phyloP scores from a whole-genome alignment of 2,329 filamentous ascomycete species.

The Knufia petricola region DNA sequence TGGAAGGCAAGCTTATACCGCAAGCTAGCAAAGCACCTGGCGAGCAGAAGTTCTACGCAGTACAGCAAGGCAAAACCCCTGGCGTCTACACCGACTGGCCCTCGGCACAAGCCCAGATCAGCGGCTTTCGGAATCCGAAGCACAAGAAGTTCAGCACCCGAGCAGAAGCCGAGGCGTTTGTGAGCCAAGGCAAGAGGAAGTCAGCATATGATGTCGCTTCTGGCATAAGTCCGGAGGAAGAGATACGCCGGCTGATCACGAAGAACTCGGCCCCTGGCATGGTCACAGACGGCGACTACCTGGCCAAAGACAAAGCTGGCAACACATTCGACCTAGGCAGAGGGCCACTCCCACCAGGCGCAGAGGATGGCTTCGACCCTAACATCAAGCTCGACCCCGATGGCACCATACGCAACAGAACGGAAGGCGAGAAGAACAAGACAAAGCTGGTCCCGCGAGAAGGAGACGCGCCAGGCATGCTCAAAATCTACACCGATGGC shows the following conservation, averaged over 20 bases:
- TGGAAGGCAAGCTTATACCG: slow-evolving; percentile 48
- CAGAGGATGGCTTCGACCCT: slow-evolving; percentile 54
- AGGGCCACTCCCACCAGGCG: slow-evolving; percentile 45
- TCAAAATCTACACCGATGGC: slow-evolving; percentile 56
- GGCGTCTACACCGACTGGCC: slow-evolving; percentile 60
- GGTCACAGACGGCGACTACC: slow-evolving; percentile 30
- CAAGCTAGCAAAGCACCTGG: slow-evolving; percentile 29
- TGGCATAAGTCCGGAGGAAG: slow-evolving; percentile 17
- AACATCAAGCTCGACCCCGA: slow-evolving; percentile 46
- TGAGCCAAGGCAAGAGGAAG: slow-evolving; percentile 37
- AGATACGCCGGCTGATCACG: slow-evolving; percentile 20
- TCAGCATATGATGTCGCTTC: slow-evolving; percentile 10
- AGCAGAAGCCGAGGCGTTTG: slow-evolving; percentile 69
- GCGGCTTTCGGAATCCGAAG: slow-evolving; percentile 57
- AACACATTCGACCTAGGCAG: slow-evolving; percentile 42
- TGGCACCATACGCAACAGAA: slow-evolving; percentile 48
- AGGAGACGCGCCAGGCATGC: slow-evolving; percentile 39
- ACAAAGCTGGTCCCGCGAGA: slow-evolving; percentile 36
- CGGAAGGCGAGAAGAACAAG: slow-evolving; percentile 38
- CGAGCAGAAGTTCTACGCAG: slow-evolving; percentile 47
- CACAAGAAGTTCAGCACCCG: slow-evolving; percentile 60
- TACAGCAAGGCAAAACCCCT: slow-evolving; percentile 48
- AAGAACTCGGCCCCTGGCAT: slow-evolving; percentile 27
- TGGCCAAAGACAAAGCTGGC: slow-evolving; percentile 34
- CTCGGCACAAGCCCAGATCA: slow-evolving; percentile 62